A percentile compares a stretch with the other conserved stretches of the same genome.
phyloP scores from a whole-genome alignment of 2,329 filamentous ascomycete species.

The Diaporthe ampelina region DNA sequence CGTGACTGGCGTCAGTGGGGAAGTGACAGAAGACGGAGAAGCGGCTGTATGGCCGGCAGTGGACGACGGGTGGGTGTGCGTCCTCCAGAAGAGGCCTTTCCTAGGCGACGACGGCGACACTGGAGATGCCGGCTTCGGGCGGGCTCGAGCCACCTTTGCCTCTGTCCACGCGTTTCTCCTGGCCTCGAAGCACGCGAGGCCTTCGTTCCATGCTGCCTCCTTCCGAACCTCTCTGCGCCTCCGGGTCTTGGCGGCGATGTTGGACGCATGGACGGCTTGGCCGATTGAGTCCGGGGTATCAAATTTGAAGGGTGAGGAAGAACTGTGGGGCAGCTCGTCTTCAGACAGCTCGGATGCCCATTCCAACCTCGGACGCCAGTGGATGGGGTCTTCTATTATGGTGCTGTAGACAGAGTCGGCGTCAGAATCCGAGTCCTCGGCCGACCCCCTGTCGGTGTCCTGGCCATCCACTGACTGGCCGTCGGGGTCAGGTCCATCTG shows the following conservation, averaged over 20 bases:
- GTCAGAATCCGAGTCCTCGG: constrained; percentile 58
- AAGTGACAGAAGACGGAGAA: constrained; percentile 42
- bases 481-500: constrained; percentile 27
- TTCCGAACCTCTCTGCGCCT: constrained; percentile 71
- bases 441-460: constrained; percentile 53
- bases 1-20: constrained; percentile 47
- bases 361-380: constrained; percentile 65
- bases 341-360: constrained; percentile 72
- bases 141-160: constrained; percentile 72
- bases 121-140: constrained; percentile 59
- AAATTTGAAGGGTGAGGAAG: constrained; percentile 64
- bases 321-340: constrained; percentile 54
- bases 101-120: constrained; percentile 60
- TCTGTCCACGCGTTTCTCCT: constrained; percentile 89
- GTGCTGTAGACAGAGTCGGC: constrained; percentile 68
- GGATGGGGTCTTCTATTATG: constrained; percentile 67
- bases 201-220: constrained; percentile 84
- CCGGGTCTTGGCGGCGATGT: constrained; percentile 66
- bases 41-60: constrained; percentile 48
- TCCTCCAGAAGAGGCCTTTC: constrained; percentile 60
- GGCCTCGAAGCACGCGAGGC: constrained; percentile 82
- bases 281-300: constrained; percentile 64
- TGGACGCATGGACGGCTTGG: constrained; percentile 55
- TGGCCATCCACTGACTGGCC: constrained; percentile 44
- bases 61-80: constrained; percentile 59